phyloP scores from a whole-genome alignment of 2,329 filamentous ascomycete genomes.

The Beauveria australis region DNA sequence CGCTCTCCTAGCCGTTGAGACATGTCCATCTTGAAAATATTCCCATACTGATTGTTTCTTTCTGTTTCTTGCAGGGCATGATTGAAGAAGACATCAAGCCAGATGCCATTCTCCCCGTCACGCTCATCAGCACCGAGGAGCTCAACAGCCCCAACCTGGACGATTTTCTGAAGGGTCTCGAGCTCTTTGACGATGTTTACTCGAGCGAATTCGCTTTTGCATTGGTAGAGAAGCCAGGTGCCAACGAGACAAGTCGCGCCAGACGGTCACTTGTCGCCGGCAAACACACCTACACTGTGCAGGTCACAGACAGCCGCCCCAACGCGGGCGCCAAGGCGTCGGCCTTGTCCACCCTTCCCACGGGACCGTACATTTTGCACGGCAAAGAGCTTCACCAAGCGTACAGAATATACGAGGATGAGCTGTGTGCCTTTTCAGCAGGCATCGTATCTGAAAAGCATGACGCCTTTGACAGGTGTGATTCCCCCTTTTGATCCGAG shows the following conservation, averaged over 20 bases:
- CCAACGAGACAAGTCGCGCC: conserved; percentile 11
- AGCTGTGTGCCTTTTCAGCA: conserved; percentile 26
- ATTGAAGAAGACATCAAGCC: conserved; percentile 34
- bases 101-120: conserved; percentile 32
- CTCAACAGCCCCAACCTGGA: conserved; percentile 28
- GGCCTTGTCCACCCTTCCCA: conserved; percentile 22
- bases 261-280: not conserved
- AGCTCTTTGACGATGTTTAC: conserved; percentile 31
- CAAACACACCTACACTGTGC: conserved; percentile 3
- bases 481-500: not conserved
- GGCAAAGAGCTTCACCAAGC: conserved; percentile 33
- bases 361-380: conserved; percentile 33
- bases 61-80: conserved; percentile 22
- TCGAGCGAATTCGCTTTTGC: conserved; percentile 29
- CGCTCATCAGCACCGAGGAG: conserved; percentile 30
- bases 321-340: conserved; percentile 16
- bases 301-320: conserved; percentile 5
- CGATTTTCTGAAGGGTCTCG: conserved; percentile 23
- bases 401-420: conserved; percentile 33
- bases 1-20: not conserved
- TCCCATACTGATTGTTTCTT: no score
- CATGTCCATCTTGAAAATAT: not conserved
- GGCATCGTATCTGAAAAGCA: conserved; percentile 30
- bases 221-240: conserved; percentile 29
- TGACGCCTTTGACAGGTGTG: conserved; percentile 20